These are phyloP conservation scores for Cutaneotrichosporon sp. DNA, from an alignment of 1,284 basidiomycete species.

Conservation along the genomic window DNA sequence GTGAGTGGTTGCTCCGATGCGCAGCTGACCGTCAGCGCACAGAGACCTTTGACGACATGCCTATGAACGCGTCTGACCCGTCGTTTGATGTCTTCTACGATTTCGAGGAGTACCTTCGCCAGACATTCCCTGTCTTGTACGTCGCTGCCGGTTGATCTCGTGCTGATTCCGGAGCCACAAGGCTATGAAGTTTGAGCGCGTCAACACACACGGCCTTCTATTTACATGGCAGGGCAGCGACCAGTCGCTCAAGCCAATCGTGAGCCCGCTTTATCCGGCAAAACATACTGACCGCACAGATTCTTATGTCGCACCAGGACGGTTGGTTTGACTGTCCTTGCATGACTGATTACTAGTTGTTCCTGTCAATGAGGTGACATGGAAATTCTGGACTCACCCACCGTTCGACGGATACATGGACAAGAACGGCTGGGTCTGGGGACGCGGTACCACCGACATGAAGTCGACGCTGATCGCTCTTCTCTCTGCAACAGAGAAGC, in stretches of 20 bases:
- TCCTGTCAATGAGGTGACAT: conserved; percentile 55
- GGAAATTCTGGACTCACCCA: conserved; percentile 41
- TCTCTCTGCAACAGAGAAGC: conserved; percentile 19
- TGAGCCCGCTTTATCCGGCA: conserved; percentile 49
- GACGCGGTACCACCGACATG: conserved; percentile 29
- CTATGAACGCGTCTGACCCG: conserved; percentile 13
- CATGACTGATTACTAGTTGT: conserved; percentile 52
- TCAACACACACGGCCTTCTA: conserved; percentile 62
- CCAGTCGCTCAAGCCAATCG: conserved; percentile 56
- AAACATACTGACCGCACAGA: conserved; percentile 53
- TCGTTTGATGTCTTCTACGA: conserved; percentile 16
- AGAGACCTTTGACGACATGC: conserved; percentile 19
- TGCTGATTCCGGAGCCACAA: conserved; percentile 47
- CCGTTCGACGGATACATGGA: conserved; percentile 24
- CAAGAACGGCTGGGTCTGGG: conserved; percentile 29
- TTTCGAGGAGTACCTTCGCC: conserved; percentile 23
- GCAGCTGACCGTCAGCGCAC: conserved; percentile 5
- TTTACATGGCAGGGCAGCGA: conserved; percentile 60
- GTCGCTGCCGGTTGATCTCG: neutral
- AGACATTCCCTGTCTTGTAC: conserved; percentile 34
- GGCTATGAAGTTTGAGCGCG: conserved; percentile 53
- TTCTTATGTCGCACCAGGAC: conserved; percentile 5
- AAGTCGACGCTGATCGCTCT: conserved; percentile 22
- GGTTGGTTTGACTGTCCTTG: conserved; percentile 20
- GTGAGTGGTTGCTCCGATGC: neutral